phyloP scores from a whole-genome alignment of 345 rosid species.

The Gossypium ekmanianum region DNA sequence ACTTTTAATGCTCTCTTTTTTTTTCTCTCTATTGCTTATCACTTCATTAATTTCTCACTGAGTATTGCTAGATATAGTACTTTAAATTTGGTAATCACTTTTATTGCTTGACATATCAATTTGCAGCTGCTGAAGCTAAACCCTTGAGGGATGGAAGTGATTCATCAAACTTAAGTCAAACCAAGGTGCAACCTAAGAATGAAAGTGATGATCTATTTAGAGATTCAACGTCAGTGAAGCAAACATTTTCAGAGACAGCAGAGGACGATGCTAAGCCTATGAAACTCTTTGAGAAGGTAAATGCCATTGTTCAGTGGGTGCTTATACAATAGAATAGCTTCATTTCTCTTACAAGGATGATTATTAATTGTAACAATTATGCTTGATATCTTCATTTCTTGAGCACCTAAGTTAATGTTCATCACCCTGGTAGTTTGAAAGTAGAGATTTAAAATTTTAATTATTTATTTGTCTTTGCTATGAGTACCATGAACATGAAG shows the following conservation, averaged over 20 bases:
- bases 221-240: slow-evolving; percentile 11
- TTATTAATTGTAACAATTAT: neutral
- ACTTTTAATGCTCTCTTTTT: too few relatives aligned
- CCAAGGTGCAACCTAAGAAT: slow-evolving; percentile 18
- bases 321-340: slow-evolving; percentile 15
- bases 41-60: neutral
- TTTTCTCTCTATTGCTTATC: neutral
- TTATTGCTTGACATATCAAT: slow-evolving; percentile 12
- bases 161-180: slow-evolving; percentile 21
- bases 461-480: slow-evolving; percentile 1
- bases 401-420: neutral
- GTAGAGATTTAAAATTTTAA: neutral
- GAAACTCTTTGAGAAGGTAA: slow-evolving; percentile 50
- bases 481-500: neutral
- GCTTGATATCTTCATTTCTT: neutral
- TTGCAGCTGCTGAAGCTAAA: slow-evolving; percentile 27
- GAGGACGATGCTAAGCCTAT: slow-evolving; percentile 34
- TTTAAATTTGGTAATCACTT: slow-evolving; percentile 3
- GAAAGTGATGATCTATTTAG: slow-evolving; percentile 20
- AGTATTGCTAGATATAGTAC: neutral
- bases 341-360: slow-evolving; percentile 27
- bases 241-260: slow-evolving; percentile 27
- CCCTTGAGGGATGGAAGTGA: slow-evolving; percentile 18
- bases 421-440: neutral
- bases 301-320: neutral